Base-by-base conservation (phyloP, 768 basidiomycete species). In the Lactarius indigo region DNA sequence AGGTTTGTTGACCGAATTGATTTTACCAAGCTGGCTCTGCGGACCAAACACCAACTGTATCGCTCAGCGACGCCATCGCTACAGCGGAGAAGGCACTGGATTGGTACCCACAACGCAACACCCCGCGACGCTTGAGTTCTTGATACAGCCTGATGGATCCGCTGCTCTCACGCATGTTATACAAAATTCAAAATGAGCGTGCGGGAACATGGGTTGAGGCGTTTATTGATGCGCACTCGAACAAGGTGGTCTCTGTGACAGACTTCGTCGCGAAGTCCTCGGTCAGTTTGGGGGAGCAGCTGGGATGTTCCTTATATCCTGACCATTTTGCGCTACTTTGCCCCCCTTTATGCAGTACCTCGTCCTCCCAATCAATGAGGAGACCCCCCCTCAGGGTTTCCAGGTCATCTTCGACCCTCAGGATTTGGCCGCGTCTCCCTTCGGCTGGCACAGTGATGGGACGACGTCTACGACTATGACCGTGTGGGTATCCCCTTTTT, bases 211-310 rank as follows among this genome's bases (percentile, higher is more conserved):
- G 83, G 83, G 81, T 79, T 68, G 83, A 87, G 73, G 85, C 83
- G 0, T 85, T 83, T 65, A 80, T 87, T 54, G 85, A 87, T 68
- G 85, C 83, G 5, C 81, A 82, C 68, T 76, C 80, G n/a, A 82
- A 82, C n/a, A 81, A 83, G 30, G 70, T 87, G 37, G 72, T 84
- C 30, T 77, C 80, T 20, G 77, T 84, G 26, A 81, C 81, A 42
- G 83, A 87, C 72, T 86, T 84, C 74, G 83, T 82, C 31, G 71
- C 79, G 8, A 73, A 80, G 41, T 79, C 80, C 18, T 75, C 81
- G 10, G 80, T 82, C 65, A 64, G 78, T 74, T 56, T 4, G 17
- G 15, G 5, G 30, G 20, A 33, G 55, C 2, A 6, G n/a, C 13
- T 26, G 47, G 12, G 5, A 5, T 18, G n/a, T n/a, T 39, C 20